A percentile compares a stretch with the other conserved stretches of the same genome.
phyloP scores from a whole-genome alignment of 1,139 yeast genomes.

The Taiozyma sp. region DNA sequence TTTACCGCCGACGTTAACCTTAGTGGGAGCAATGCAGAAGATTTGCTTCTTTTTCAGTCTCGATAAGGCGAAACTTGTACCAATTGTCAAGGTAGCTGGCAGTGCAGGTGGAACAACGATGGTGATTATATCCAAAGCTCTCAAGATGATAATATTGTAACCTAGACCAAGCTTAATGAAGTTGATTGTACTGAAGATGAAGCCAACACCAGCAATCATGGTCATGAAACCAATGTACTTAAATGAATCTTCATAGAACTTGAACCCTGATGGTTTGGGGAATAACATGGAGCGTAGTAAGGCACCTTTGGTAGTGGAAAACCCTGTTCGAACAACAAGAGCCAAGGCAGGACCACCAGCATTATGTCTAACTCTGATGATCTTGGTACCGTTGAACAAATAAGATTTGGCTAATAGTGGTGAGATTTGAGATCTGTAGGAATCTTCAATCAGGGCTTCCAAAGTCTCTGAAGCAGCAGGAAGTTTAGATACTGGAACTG shows the following conservation, averaged over 20 bases:
- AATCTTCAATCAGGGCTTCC: conserved; percentile 45
- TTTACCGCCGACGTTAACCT: conserved; percentile 93
- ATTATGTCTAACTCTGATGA: conserved; percentile 73
- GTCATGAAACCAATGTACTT: conserved; percentile 95
- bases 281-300: conserved; percentile 91
- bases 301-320: conserved; percentile 94
- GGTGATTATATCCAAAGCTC: conserved; percentile 91
- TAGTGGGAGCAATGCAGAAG: conserved; percentile 87
- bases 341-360: conserved; percentile 61
- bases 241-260: conserved; percentile 90
- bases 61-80: conserved; percentile 85
- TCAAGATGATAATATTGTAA: conserved; percentile 61
- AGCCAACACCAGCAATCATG: conserved; percentile 76
- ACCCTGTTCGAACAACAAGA: conserved; percentile 83
- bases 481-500: conserved; percentile 87
- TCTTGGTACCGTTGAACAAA: conserved; percentile 81
- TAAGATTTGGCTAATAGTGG: conserved; percentile 67
- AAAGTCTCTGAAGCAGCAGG: conserved; percentile 63
- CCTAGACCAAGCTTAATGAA: conserved; percentile 74
- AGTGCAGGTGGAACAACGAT: conserved; percentile 98
- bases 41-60: conserved; percentile 65
- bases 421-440: conserved; percentile 50
- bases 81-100: conserved; percentile 95
- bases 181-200: conserved; percentile 74
- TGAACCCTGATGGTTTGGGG: conserved; percentile 92